These are phyloP conservation scores for Phytophthora macrochlamydospora DNA, from an alignment of 352 stramenopile species.

Conservation along the genomic window DNA sequence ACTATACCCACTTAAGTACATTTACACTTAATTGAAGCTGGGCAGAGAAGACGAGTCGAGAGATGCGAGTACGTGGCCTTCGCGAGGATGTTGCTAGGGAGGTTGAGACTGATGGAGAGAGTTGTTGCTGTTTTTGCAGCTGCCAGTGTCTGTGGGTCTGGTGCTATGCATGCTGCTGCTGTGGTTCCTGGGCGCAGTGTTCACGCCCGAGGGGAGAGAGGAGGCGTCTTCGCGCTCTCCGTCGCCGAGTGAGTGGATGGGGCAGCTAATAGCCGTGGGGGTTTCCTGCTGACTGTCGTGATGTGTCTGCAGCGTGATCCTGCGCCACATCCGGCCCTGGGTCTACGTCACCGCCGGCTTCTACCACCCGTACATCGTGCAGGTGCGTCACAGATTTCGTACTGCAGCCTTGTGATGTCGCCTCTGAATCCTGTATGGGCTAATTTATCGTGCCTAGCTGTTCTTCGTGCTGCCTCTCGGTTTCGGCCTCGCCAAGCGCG, in stretches of 20 bases:
- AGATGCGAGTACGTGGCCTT: constrained; percentile 36
- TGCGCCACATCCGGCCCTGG: constrained; percentile 87
- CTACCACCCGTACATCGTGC: constrained; percentile 80
- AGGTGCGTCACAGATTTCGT: constrained; percentile 36
- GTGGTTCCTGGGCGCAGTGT: constrained; percentile 74
- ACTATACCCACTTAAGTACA: constrained; percentile 3
- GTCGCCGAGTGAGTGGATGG: constrained; percentile 68
- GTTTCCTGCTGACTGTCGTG: background rate
- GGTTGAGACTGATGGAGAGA: background rate
- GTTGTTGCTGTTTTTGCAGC: constrained; percentile 30
- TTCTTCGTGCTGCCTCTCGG: constrained; percentile 63
- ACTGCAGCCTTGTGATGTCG: background rate
- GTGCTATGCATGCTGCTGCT: constrained; percentile 68
- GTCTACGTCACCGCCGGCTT: constrained; percentile 86
- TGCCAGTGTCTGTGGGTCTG: constrained; percentile 70
- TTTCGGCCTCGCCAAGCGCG: constrained; percentile 75
- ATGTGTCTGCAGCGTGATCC: constrained; percentile 59
- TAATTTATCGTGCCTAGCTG: constrained; percentile 43
- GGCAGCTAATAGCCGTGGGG: background rate
- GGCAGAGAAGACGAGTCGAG: constrained; percentile 2
- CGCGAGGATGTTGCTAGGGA: background rate
- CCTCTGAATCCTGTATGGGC: background rate
- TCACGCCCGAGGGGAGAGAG: constrained; percentile 70
- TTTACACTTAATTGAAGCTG: constrained; percentile 15
- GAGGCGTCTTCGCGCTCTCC: constrained; percentile 76